Conservation (phyloP, 2,329 filamentous ascomycete genomes). For the Lachnellula occidentalis region DNA sequence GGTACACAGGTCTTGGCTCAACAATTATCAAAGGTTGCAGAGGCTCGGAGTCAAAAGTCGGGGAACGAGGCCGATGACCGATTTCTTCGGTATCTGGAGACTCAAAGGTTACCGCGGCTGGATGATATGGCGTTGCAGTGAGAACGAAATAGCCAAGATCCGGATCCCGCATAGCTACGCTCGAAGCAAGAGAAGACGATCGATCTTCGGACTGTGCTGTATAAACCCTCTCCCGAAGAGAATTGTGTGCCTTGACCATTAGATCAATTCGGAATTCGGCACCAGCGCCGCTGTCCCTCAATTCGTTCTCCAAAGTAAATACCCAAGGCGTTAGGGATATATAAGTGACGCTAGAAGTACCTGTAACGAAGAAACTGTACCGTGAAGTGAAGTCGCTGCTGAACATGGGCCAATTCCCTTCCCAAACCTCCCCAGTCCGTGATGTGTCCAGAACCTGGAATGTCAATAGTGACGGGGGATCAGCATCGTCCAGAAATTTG, state of each 20-base stretch:
- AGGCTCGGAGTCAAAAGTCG: slow-evolving; percentile 37
- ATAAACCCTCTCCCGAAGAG: slow-evolving; percentile 51
- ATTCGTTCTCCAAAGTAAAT: slow-evolving; percentile 57
- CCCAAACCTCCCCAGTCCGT: slow-evolving; percentile 46
- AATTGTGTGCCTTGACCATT: slow-evolving; percentile 52
- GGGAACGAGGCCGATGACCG: slow-evolving; percentile 39
- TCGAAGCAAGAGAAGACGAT: slow-evolving; percentile 46
- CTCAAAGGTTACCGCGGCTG: slow-evolving; percentile 55
- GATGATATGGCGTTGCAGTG: slow-evolving; percentile 52
- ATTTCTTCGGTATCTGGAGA: slow-evolving; percentile 49
- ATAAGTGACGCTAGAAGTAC: slow-evolving; percentile 54
- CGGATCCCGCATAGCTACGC: slow-evolving; percentile 50
- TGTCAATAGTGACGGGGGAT: slow-evolving; percentile 47
- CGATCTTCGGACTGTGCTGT: slow-evolving; percentile 44
- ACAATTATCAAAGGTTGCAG: slow-evolving; percentile 48
- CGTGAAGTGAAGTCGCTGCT: slow-evolving; percentile 55
- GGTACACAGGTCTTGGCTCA: slow-evolving; percentile 62
- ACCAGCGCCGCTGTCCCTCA: slow-evolving; percentile 51
- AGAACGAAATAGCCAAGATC: slow-evolving; percentile 60
- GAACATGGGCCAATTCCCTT: slow-evolving; percentile 58
- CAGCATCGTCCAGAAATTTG: slow-evolving; percentile 35
- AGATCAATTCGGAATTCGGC: slow-evolving; percentile 58
- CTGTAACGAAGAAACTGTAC: slow-evolving; percentile 59
- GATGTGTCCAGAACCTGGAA: slow-evolving; percentile 60
- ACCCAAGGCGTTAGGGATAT: slow-evolving; percentile 59